Percentiles rank a stretch among this genome's conserved stretches.
Evolutionary conservation across 106 monocot genomes (phyloP).

Genomic region (Posidonia australis): DNA sequence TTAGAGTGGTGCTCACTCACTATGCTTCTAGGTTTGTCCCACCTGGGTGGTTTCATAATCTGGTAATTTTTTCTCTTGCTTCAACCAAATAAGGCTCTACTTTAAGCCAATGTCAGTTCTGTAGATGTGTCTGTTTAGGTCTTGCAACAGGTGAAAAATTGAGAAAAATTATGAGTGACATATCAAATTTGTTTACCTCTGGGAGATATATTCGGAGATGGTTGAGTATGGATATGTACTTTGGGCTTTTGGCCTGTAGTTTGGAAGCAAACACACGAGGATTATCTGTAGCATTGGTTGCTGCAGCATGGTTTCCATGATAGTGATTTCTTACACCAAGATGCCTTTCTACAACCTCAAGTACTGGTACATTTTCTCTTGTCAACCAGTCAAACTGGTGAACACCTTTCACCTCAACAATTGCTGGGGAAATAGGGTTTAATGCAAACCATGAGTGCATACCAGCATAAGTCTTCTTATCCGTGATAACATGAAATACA

Average conservation of each 20-base stretch:
- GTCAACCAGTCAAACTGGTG: conserved; percentile 89
- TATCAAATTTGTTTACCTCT: conserved; percentile 40
- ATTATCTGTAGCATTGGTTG: conserved; percentile 39
- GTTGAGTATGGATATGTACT: conserved; percentile 78
- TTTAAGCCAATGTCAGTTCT: too few relatives aligned
- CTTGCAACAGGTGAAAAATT: too few relatives aligned
- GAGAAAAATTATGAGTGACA: too few relatives aligned
- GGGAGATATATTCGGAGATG: conserved; percentile 92
- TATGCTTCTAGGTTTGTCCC: too few relatives aligned
- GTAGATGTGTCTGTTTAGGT: too few relatives aligned
- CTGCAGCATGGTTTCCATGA: conserved; percentile 50
- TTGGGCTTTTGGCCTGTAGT: conserved; percentile 73
- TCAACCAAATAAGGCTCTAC: too few relatives aligned
- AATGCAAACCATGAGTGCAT: conserved; percentile 98
- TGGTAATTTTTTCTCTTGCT: too few relatives aligned
- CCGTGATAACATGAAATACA: conserved; percentile 84
- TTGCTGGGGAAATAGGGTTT: conserved; percentile 50
- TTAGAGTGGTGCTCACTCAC: too few relatives aligned
- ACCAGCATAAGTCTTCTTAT: conserved; percentile 85
- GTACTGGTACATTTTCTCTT: conserved; percentile 71
- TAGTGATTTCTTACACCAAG: conserved; percentile 58
- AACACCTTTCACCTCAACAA: conserved; percentile 83
- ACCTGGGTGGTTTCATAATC: too few relatives aligned
- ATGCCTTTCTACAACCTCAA: conserved; percentile 74
- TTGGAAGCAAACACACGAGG: conserved; percentile 68